These are phyloP conservation scores for Pythium coloratum DNA, from an alignment of 352 stramenopile species.

Conservation along the genomic window DNA sequence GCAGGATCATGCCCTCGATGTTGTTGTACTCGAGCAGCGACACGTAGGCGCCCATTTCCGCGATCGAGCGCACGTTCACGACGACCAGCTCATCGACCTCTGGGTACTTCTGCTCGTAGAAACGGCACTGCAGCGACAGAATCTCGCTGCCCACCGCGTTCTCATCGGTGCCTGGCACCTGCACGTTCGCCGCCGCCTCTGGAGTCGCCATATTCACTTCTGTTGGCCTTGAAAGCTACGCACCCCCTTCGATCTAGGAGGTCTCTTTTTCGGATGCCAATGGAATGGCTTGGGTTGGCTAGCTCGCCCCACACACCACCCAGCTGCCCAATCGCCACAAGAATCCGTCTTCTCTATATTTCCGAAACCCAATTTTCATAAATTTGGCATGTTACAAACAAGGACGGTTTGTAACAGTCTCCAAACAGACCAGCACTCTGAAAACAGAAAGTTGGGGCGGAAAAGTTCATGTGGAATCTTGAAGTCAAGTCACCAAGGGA, in stretches of 20 bases:
- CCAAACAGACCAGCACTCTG: slow-evolving; percentile 14
- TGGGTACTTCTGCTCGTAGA: slow-evolving; percentile 93
- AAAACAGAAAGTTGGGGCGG: slow-evolving; percentile 5
- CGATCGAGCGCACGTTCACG: slow-evolving; percentile 95
- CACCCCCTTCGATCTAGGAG: neutral
- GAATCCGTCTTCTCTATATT: slow-evolving; percentile 18
- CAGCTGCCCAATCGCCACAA: slow-evolving; percentile 18
- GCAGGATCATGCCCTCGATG: slow-evolving; percentile 99
- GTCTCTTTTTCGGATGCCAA: slow-evolving; percentile 1
- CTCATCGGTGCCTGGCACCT: slow-evolving; percentile 40
- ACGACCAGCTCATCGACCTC: slow-evolving; percentile 98
- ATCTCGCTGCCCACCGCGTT: slow-evolving; percentile 60
- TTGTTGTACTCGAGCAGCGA: slow-evolving; percentile 99
- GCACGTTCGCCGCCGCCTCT: slow-evolving; percentile 19
- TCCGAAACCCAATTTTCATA: neutral
- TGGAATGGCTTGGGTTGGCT: slow-evolving; percentile 2
- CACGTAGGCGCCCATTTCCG: slow-evolving; percentile 99
- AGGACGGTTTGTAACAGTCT: neutral
- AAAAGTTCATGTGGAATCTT: slow-evolving; percentile 1
- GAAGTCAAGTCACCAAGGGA: neutral
- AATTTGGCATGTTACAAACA: neutral
- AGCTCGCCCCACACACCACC: slow-evolving; percentile 1
- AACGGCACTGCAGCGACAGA: slow-evolving; percentile 84
- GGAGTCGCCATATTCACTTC: slow-evolving; percentile 20
- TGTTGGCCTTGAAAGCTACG: neutral